A percentile compares a stretch with the other conserved stretches of the same genome.
Evolutionary conservation across 2,329 filamentous ascomycete genomes (phyloP).

Genomic region (Didymella keratinophila): DNA sequence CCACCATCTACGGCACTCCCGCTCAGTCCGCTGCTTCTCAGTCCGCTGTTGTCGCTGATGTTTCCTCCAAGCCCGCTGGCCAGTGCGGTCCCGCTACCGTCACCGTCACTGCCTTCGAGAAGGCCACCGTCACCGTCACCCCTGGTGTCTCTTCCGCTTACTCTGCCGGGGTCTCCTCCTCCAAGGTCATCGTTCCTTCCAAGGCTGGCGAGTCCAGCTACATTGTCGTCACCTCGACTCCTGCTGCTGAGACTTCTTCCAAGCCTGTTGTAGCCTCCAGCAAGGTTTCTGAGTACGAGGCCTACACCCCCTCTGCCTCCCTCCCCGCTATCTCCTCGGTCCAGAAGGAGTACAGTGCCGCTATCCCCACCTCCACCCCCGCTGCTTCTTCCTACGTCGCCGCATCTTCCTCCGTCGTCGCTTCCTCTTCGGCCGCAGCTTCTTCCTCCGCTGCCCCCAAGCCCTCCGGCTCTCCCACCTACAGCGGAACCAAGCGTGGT

Average conservation of each 20-base stretch:
- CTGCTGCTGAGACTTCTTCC: slow-evolving; percentile 22
- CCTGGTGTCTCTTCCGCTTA: slow-evolving; percentile 28
- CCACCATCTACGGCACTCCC: slow-evolving; percentile 31
- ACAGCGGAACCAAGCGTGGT: slow-evolving; percentile 66
- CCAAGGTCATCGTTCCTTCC: slow-evolving; percentile 17
- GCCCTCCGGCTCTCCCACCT: slow-evolving; percentile 34
- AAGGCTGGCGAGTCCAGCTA: slow-evolving; percentile 25
- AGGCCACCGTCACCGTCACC: slow-evolving; percentile 53
- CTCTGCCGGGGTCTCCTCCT: slow-evolving; percentile 23
- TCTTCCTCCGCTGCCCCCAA: slow-evolving; percentile 29
- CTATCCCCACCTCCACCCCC: slow-evolving; percentile 14
- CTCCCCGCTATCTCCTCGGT: slow-evolving; percentile 16
- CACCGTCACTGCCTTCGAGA: slow-evolving; percentile 52
- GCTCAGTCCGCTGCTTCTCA: slow-evolving; percentile 15
- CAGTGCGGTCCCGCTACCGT: slow-evolving; percentile 42
- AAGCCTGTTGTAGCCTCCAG: slow-evolving; percentile 17
- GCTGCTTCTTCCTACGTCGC: background rate
- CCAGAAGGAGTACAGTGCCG: slow-evolving; percentile 21
- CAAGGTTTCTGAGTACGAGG: slow-evolving; percentile 26
- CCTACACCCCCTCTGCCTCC: slow-evolving; percentile 18
- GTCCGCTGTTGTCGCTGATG: slow-evolving; percentile 30
- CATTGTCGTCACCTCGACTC: slow-evolving; percentile 21
- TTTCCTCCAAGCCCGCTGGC: slow-evolving; percentile 27
- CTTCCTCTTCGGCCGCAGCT: slow-evolving; percentile 13
- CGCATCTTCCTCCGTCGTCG: background rate